Evolutionary conservation across 2,329 filamentous ascomycete genomes (phyloP).

Genomic region (Dothideomycetes sp.): DNA sequence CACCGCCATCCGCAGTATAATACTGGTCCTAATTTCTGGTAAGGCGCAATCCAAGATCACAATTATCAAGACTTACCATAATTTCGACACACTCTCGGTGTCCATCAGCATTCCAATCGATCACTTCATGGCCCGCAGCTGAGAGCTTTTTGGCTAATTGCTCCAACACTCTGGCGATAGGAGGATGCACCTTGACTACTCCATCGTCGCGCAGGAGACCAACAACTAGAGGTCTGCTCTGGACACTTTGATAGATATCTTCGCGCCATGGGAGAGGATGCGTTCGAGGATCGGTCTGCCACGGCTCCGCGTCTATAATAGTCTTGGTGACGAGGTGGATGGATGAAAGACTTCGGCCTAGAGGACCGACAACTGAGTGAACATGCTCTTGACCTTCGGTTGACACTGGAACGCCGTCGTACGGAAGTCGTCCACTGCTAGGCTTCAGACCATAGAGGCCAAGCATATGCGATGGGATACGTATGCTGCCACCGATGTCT

Average conservation of each 20-base stretch:
- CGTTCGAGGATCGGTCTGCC: conserved; percentile 30
- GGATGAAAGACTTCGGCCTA: conserved; percentile 42
- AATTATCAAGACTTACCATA: conserved; percentile 30
- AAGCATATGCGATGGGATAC: conserved; percentile 38
- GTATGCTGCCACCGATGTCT: conserved; percentile 41
- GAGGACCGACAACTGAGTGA: conserved; percentile 50
- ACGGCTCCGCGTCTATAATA: conserved; percentile 23
- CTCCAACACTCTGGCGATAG: conserved; percentile 12
- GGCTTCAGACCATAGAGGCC: conserved; percentile 41
- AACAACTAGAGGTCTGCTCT: conserved; percentile 12
- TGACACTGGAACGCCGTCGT: conserved; percentile 47
- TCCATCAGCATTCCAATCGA: conserved; percentile 30
- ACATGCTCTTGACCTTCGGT: conserved; percentile 56
- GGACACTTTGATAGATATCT: conserved; percentile 13
- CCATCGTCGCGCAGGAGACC: conserved; percentile 17
- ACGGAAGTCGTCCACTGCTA: conserved; percentile 44
- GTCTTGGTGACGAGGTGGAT: conserved; percentile 32
- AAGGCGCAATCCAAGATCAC: background rate
- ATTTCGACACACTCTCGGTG: conserved; percentile 46
- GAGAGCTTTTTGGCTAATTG: conserved; percentile 10
- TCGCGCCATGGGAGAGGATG: conserved; percentile 31
- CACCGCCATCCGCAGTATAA: conserved; percentile 52
- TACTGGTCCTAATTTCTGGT: conserved; percentile 40
- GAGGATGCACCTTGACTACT: conserved; percentile 15
- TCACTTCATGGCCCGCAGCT: conserved; percentile 29